These are phyloP conservation scores for Scheffersomyces lignosus DNA, from an alignment of 805 yeast genomes.

Conservation along the genomic window DNA sequence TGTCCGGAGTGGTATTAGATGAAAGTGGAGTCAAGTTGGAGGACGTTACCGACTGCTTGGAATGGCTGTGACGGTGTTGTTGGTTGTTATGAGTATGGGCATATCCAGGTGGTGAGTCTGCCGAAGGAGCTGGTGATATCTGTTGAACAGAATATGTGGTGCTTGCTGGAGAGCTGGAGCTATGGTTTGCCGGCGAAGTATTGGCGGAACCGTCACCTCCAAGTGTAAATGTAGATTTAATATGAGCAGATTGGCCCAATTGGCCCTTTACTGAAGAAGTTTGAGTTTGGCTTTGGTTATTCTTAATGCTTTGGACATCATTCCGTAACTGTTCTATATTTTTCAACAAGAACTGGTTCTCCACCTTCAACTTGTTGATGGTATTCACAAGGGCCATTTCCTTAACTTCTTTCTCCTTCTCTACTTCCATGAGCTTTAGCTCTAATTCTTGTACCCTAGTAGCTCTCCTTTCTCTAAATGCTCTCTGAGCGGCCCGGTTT, in stretches of 20 bases:
- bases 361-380: conserved; percentile 47
- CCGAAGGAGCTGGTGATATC: conserved; percentile 55
- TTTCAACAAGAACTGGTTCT: conserved; percentile 44
- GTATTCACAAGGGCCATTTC: conserved; percentile 56
- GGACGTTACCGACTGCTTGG: background rate
- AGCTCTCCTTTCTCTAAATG: conserved; percentile 85
- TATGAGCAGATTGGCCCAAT: no score
- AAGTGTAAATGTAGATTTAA: no score
- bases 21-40: conserved; percentile 13
- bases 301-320: conserved; percentile 15
- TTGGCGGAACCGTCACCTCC: conserved; percentile 3
- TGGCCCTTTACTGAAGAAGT: conserved; percentile 8
- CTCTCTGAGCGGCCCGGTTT: conserved; percentile 91
- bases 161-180: conserved; percentile 9
- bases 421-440: conserved; percentile 62
- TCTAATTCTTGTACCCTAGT: conserved; percentile 79
- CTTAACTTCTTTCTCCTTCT: conserved; percentile 60
- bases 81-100: conserved; percentile 4
- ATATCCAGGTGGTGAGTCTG: conserved; percentile 43
- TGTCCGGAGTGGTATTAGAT: conserved; percentile 11
- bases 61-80: conserved; percentile 1
- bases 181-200: conserved; percentile 4
- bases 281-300: background rate
- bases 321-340: conserved; percentile 42
- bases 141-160: conserved; percentile 42